Conservation (phyloP, 2,329 filamentous ascomycete species). For the Trichoderma sp. region DNA sequence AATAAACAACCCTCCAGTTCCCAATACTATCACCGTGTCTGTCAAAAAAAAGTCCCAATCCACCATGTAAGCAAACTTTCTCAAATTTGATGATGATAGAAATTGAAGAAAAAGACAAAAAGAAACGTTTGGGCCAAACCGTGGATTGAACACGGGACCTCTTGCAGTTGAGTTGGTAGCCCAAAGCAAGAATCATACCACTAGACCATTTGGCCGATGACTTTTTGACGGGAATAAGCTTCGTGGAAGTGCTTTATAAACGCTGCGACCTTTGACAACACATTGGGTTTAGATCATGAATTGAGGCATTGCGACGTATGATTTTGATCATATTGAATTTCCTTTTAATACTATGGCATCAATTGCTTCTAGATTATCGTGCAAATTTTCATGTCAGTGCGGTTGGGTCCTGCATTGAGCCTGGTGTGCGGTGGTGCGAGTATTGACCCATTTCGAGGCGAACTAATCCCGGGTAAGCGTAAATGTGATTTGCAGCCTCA, state of each 20-base stretch:
- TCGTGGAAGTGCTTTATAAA: background rate
- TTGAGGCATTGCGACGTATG: too few relatives aligned
- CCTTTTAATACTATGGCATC: background rate
- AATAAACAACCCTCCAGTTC: background rate
- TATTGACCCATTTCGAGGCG: background rate
- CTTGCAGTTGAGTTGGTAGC: conserved; percentile 20
- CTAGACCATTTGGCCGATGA: conserved; percentile 24
- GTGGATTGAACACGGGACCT: conserved; percentile 25
- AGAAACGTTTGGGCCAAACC: conserved; percentile 26
- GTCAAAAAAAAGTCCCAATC: background rate
- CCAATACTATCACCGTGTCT: background rate
- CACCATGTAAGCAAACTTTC: background rate
- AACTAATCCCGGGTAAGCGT: background rate
- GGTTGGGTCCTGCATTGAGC: background rate
- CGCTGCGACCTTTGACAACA: too few relatives aligned
- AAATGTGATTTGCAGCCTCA: background rate
- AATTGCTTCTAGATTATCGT: background rate
- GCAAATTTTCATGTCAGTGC: background rate
- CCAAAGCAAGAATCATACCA: conserved; percentile 26
- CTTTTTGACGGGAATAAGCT: background rate
- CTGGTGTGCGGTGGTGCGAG: background rate
- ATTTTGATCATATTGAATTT: background rate
- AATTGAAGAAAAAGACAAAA: background rate
- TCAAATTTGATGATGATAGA: too few relatives aligned
- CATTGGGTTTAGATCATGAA: background rate